Evolutionary conservation across 345 rosid genomes (phyloP).

Genomic region (Lepidium aucheri): DNA sequence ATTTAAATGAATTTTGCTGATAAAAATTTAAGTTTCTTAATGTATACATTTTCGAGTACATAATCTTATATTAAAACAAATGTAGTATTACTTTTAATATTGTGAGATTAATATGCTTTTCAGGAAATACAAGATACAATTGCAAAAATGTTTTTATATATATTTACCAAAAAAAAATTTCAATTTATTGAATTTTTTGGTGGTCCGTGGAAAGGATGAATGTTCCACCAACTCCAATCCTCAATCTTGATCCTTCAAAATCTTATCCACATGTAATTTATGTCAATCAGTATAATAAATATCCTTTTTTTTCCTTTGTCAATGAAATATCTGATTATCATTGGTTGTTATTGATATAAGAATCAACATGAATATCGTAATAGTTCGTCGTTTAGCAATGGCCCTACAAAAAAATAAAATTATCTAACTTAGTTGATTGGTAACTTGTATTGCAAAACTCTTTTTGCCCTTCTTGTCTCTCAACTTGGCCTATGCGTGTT

Average conservation of each 20-base stretch:
- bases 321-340: neutral
- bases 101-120: too few relatives aligned
- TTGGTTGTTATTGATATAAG: neutral
- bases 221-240: conserved; percentile 39
- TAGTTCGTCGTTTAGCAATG: conserved; percentile 5
- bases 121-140: too few relatives aligned
- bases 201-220: conserved; percentile 30
- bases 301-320: neutral
- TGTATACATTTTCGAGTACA: too few relatives aligned
- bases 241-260: conserved; percentile 23
- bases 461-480: conserved; percentile 9
- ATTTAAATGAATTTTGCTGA: too few relatives aligned
- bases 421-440: conserved; percentile 8
- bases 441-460: conserved; percentile 35
- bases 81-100: too few relatives aligned
- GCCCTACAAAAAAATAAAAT: neutral
- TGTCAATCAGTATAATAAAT: neutral
- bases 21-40: too few relatives aligned
- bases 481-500: conserved; percentile 35
- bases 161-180: too few relatives aligned
- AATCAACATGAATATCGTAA: neutral
- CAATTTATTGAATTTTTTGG: neutral
- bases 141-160: too few relatives aligned
- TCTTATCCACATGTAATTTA: conserved; percentile 33
- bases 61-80: too few relatives aligned